phyloP scores from a whole-genome alignment of 164 flowering plant species.

The Vitis vinifera region DNA sequence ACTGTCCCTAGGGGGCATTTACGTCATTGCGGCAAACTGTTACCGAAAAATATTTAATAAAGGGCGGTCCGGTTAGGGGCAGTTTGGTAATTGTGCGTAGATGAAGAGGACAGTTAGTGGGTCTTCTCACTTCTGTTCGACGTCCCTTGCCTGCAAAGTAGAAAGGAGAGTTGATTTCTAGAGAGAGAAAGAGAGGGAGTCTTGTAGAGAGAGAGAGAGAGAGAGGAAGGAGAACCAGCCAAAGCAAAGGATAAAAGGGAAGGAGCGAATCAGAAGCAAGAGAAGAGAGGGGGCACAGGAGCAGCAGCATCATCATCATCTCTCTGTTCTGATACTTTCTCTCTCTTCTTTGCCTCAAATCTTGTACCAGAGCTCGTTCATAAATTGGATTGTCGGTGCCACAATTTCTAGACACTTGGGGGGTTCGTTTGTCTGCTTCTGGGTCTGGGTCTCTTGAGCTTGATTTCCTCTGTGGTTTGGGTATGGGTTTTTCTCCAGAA shows the following conservation, averaged over 20 bases:
- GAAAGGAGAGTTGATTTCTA: not conserved
- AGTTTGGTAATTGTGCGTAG: constrained; percentile 20
- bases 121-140: constrained; percentile 31
- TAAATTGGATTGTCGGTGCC: not conserved
- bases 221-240: not conserved
- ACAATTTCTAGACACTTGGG: not conserved
- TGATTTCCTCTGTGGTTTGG: not conserved
- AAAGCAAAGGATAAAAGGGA: not conserved
- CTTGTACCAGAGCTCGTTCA: not conserved
- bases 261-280: not conserved
- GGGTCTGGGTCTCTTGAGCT: not conserved
- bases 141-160: constrained; percentile 34
- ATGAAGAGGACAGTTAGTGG: constrained; percentile 20
- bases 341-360: constrained; percentile 8
- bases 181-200: not conserved
- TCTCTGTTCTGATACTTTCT: constrained; percentile 14
- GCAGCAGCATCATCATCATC: not conserved
- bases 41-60: not conserved
- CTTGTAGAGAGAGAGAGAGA: constrained; percentile 5
- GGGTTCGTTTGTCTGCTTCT: not conserved
- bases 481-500: constrained; percentile 17
- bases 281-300: constrained; percentile 2
- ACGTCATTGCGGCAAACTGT: not conserved
- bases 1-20: constrained; percentile 3
- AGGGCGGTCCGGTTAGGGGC: constrained; percentile 9